phyloP scores from a whole-genome alignment of 2,329 filamentous ascomycete species.

The Didymella pomorum region DNA sequence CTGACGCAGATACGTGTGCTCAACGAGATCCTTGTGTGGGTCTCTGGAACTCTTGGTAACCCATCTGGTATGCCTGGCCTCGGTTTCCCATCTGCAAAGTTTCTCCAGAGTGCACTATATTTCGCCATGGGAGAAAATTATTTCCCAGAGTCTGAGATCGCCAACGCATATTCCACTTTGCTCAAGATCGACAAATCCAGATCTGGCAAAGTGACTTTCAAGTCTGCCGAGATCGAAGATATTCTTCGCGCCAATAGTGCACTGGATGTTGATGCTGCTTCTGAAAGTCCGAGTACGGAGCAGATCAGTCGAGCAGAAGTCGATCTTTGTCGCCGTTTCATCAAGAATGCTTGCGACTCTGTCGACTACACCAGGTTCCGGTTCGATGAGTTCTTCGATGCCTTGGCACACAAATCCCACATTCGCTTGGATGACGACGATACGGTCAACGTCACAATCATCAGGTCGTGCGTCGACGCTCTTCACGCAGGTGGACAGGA shows the following conservation, averaged over 20 bases:
- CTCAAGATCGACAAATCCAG: constrained; percentile 14
- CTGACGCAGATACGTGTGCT: constrained; percentile 18
- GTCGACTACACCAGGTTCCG: constrained; percentile 20
- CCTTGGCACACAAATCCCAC: constrained; percentile 18
- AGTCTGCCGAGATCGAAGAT: constrained; percentile 8
- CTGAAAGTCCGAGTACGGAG: neutral
- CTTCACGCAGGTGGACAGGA: neutral
- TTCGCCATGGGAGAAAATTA: constrained; percentile 11
- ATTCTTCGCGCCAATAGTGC: constrained; percentile 1
- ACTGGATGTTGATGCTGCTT: neutral
- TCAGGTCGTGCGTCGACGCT: neutral
- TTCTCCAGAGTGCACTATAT: constrained; percentile 27
- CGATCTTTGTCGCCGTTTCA: constrained; percentile 18
- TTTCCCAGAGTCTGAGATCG: constrained; percentile 13
- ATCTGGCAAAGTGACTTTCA: constrained; percentile 12
- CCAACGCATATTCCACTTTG: constrained; percentile 15
- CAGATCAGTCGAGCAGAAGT: constrained; percentile 14
- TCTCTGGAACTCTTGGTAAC: constrained; percentile 11
- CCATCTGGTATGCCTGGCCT: no score
- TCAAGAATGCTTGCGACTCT: constrained; percentile 14
- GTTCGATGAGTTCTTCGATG: constrained; percentile 24
- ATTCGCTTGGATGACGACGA: constrained; percentile 9
- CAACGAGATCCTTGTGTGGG: constrained; percentile 27
- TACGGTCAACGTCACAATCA: neutral
- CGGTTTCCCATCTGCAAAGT: no score